phyloP scores from a whole-genome alignment of 805 yeast genomes.

The Sporopachydermia lactativora region DNA sequence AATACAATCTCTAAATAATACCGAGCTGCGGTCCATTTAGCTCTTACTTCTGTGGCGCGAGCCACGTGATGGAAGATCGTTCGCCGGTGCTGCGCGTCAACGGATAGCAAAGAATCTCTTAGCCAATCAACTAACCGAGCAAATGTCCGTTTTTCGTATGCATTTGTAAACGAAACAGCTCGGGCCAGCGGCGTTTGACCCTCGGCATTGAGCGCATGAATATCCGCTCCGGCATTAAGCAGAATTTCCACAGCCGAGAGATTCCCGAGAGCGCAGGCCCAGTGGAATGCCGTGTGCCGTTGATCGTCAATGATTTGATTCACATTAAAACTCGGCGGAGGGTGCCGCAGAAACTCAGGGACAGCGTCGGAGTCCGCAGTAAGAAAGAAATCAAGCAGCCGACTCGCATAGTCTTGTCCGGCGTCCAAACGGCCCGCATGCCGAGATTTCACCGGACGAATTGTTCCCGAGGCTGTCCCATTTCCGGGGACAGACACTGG shows the following conservation, averaged over 20 bases:
- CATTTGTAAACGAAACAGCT: slow-evolving; percentile 75
- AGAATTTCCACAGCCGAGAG: slow-evolving; percentile 62
- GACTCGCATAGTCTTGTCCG: slow-evolving; percentile 28
- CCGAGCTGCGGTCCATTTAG: slow-evolving; percentile 63
- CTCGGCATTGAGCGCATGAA: slow-evolving; percentile 39
- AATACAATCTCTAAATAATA: slow-evolving; percentile 71
- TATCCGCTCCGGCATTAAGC: slow-evolving; percentile 62
- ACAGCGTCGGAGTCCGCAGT: slow-evolving; percentile 41
- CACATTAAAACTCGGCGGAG: slow-evolving; percentile 53
- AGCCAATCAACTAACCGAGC: slow-evolving; percentile 65
- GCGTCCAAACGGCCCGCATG: slow-evolving; percentile 15
- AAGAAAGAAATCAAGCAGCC: slow-evolving; percentile 38
- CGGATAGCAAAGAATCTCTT: slow-evolving; percentile 61
- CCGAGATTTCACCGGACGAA: not conserved
- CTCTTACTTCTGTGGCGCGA: slow-evolving; percentile 45
- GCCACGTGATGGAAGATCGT: slow-evolving; percentile 84
- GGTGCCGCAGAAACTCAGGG: slow-evolving; percentile 52
- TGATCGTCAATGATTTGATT: slow-evolving; percentile 84
- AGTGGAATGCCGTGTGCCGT: slow-evolving; percentile 88
- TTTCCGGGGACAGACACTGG: not conserved
- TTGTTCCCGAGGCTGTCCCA: not conserved
- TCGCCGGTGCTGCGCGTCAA: slow-evolving; percentile 51
- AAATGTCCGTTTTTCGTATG: slow-evolving; percentile 68
- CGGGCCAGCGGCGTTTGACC: slow-evolving; percentile 87
- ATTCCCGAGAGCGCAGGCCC: slow-evolving; percentile 97